phyloP scores from a whole-genome alignment of 169 alveolate genomes.

The Eimeria mitis region DNA sequence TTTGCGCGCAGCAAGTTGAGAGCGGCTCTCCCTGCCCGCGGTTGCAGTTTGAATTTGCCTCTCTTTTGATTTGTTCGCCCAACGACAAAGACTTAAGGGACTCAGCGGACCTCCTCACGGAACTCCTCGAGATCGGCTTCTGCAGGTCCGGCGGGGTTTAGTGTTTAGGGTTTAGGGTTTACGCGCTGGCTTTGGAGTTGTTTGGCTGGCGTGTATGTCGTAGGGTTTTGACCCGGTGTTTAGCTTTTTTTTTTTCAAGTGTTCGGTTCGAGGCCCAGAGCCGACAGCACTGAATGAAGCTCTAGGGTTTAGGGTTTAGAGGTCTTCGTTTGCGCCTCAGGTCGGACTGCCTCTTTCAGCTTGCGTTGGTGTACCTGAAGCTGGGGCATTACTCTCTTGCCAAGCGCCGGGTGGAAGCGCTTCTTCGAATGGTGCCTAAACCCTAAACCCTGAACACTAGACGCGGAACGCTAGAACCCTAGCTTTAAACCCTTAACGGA shows the following conservation, averaged over 20 bases:
- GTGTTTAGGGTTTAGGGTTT: constrained; percentile 44
- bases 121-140: constrained; percentile 82
- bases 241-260: background rate
- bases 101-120: constrained; percentile 79
- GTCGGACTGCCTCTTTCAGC: constrained; percentile 82
- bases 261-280: background rate
- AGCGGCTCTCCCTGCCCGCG: constrained; percentile 81
- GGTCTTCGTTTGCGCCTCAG: constrained; percentile 31
- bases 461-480: background rate
- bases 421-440: constrained; percentile 76
- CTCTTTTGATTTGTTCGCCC: constrained; percentile 79
- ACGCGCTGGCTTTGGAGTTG: background rate
- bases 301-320: constrained; percentile 9
- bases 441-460: background rate
- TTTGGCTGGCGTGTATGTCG: background rate
- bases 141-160: constrained; percentile 28
- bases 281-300: background rate
- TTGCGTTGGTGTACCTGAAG: constrained; percentile 78
- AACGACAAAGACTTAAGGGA: constrained; percentile 67
- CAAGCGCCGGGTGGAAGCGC: constrained; percentile 81
- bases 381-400: constrained; percentile 82
- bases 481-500: background rate
- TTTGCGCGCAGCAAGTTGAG: constrained; percentile 60
- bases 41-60: constrained; percentile 83
- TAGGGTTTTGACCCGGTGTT: background rate